Percentiles rank a stretch among this genome's conserved stretches.
These are phyloP conservation scores for Pichia cactophila DNA, from an alignment of 1,139 yeast species.

Conservation along the genomic window DNA sequence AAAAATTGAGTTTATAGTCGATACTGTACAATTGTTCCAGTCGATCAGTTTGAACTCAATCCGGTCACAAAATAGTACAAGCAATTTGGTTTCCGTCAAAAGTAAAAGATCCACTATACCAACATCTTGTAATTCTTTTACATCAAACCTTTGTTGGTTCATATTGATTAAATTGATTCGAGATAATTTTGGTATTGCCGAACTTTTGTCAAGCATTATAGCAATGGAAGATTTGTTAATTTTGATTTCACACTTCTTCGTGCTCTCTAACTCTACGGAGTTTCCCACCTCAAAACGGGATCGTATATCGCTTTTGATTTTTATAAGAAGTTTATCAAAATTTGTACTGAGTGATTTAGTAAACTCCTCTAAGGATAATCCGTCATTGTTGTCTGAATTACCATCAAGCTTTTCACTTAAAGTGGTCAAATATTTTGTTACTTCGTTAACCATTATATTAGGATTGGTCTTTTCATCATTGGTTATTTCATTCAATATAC, in stretches of 20 bases:
- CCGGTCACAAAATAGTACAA: neutral
- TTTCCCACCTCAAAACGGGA: constrained; percentile 14
- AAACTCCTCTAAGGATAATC: constrained; percentile 10
- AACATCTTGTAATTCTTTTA: neutral
- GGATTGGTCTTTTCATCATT: constrained; percentile 23
- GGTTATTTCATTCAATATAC: constrained; percentile 27
- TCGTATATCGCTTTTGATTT: constrained; percentile 21
- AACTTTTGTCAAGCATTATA: neutral
- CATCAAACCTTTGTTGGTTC: neutral
- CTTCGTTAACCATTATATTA: constrained; percentile 19
- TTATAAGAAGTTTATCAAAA: constrained; percentile 16
- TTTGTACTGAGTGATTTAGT: constrained; percentile 12
- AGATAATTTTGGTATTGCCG: neutral
- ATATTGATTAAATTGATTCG: no score
- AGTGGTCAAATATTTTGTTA: constrained; percentile 22
- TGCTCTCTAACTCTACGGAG: neutral
- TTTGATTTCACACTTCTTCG: neutral
- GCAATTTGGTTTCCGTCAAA: neutral
- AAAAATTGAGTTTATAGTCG: neutral
- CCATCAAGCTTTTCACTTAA: constrained; percentile 13
- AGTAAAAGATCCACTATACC: neutral
- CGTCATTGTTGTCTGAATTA: neutral
- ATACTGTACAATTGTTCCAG: neutral
- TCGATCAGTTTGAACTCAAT: neutral
- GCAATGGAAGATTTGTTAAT: neutral